Evolutionary conservation across 768 basidiomycete genomes (phyloP), one percentile per base, ranked within the genome.

Genomic region (Mycena galopus): DNA sequence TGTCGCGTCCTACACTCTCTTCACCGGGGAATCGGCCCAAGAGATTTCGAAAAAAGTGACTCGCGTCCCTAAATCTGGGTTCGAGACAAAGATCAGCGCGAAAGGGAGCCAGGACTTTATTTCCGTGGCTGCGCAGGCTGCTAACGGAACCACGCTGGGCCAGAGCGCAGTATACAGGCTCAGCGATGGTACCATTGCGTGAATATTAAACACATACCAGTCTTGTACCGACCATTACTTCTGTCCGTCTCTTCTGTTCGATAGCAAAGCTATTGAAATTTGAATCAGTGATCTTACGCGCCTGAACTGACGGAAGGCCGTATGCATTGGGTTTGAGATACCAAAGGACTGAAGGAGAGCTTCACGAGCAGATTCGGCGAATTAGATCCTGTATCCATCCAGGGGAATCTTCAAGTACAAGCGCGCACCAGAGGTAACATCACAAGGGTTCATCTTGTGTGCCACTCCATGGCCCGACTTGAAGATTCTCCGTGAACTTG

Each of bases 51-150:
- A 14, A 8, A 63, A 61, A 27, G 57, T 72, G 44, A 29, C 47
- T 3, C 71, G 19, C 7, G 73, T 74, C 10, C 23, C 29, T 1
- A 69, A 69, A 35, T 32, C 47, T 17, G 76, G 76, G 3, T 75
- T 77, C 65, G 76, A 77, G 67, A 77, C 74, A 30, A 58, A 68
- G 29, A 65, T 77, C 3, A 72, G 66, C 29, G 57, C 62, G 32
- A 23, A 2, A 33, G 64, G 65, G 21, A 56, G 42, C 65, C 19
- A 42, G 12, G 25, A 14, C 21, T 72, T 55, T 27, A 32, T 74
- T 11, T 8, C 35, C 6, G 64, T 71, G 21, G 69, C 51, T 12
- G 73, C 64, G 12, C 39, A 56, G 16, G 73, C 68, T 27, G 58
- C 57, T 2, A 65, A 69, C 59, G 73, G 73, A 16, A 65, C 44